A percentile compares a stretch with the other conserved stretches of the same genome.
These are phyloP conservation scores for Mycena kentingensis DNA, from an alignment of 768 basidiomycete species.

Conservation along the genomic window DNA sequence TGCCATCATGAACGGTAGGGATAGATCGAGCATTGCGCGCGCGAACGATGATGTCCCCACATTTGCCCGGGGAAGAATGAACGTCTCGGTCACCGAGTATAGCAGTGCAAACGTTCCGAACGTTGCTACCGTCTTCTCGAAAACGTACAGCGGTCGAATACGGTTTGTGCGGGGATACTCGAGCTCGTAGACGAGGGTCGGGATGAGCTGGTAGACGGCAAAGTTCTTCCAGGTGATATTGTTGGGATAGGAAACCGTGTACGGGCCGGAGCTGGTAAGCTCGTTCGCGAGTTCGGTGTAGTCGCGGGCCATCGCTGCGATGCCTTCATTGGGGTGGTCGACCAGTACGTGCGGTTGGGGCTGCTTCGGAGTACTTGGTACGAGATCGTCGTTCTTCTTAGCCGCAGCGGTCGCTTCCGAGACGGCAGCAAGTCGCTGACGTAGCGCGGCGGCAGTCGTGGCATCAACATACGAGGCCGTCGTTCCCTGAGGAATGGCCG, in stretches of 20 bases:
- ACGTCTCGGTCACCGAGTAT: conserved; percentile 90
- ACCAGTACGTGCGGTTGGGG: conserved; percentile 56
- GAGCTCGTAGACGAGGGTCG: conserved; percentile 93
- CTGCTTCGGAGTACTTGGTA: conserved; percentile 6
- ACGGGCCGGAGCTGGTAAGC: conserved; percentile 70
- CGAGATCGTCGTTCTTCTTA: conserved; percentile 2
- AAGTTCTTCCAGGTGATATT: conserved; percentile 86
- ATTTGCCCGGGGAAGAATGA: conserved; percentile 82
- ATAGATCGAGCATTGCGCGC: conserved; percentile 78
- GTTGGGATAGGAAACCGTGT: conserved; percentile 74
- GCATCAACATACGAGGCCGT: conserved; percentile 58
- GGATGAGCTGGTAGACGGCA: conserved; percentile 81
- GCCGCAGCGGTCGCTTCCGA: conserved; percentile 26
- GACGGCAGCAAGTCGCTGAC: conserved; percentile 55
- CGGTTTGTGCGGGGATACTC: conserved; percentile 91
- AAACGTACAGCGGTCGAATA: conserved; percentile 78
- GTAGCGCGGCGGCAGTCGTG: conserved; percentile 52
- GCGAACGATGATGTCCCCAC: conserved; percentile 66
- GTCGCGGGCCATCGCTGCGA: conserved; percentile 72
- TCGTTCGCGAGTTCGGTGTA: conserved; percentile 78
- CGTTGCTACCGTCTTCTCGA: conserved; percentile 83
- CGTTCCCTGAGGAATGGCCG: conserved; percentile 44
- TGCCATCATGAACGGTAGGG: conserved; percentile 91
- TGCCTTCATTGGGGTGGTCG: conserved; percentile 64
- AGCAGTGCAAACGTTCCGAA: conserved; percentile 96